Evolutionary conservation across 2,329 filamentous ascomycete genomes (phyloP), one percentile per base, ranked within the genome.

Genomic region (Paraphoma chrysanthemicola): DNA sequence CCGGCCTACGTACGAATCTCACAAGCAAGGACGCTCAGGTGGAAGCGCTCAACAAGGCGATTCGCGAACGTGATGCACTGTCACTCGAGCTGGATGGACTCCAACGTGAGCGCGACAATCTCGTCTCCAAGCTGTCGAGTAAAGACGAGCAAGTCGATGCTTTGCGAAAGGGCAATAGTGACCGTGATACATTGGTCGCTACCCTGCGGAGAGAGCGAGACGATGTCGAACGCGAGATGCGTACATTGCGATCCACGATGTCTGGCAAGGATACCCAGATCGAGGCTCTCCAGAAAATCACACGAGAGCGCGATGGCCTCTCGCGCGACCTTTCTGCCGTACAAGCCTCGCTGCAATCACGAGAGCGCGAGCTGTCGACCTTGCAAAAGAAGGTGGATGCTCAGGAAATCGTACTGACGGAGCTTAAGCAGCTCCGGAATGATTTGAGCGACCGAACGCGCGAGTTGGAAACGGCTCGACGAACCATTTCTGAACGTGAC

Each of bases 401-500:
- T 10, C 73, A 77, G 42, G 67, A 72, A 18, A 43, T 50, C 10
- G 59, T 68, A 17, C 58, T 78, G 1, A 56, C 65, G 23, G 71
- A 76, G 51, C 65, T 76, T 46, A 73, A 70, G 51, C 57, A 57
- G 39, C 58, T 73, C 30, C 70, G 56, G 46, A 62, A 57, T 33
- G 69, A 72, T 7, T 60, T 78, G 4, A 63, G 59, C 45, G 69
- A 77, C 14, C 67, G 73, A 11, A 70, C 64, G 6, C 70, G 75
- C 4, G 74, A 79, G 39, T 50, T 79, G 8, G 72, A 76, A 4
- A 76, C 64, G 10, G 64, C 74, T 10, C 69, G 75, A 44, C 66
- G 65, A 51, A 70, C 74, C 0, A 61, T 78, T n/a, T 60, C 66
- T 6, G 75, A 78, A 38, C 72, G 76, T 7, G 74, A 72, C 44